These are phyloP conservation scores for Piper betle DNA, from an alignment of 164 flowering plant species.

Conservation along the genomic window DNA sequence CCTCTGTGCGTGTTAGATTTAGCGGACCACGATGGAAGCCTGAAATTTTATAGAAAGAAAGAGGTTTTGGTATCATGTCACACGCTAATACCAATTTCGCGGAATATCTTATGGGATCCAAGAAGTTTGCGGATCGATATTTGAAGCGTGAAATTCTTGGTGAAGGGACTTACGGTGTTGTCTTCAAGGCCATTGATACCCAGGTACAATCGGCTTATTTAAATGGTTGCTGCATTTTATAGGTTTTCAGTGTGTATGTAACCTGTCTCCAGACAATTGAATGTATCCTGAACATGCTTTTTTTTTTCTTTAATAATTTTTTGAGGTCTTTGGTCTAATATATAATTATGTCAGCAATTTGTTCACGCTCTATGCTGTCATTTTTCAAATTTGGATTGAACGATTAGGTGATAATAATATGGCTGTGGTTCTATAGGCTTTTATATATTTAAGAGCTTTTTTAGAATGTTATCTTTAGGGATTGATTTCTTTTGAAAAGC, in stretches of 20 bases:
- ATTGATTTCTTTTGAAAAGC: too few species aligned
- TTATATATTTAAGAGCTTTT: too few species aligned
- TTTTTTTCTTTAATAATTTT: not conserved
- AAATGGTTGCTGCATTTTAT: not conserved
- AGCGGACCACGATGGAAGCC: too few species aligned
- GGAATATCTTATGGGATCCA: slow-evolving; percentile 9
- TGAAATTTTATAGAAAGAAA: not conserved
- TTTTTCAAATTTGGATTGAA: not conserved
- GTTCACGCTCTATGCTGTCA: not conserved
- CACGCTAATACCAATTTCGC: not conserved
- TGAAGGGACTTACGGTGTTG: slow-evolving; percentile 94
- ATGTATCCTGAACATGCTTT: not conserved
- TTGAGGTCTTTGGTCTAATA: not conserved
- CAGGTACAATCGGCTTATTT: slow-evolving; percentile 24
- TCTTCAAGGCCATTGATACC: slow-evolving; percentile 87
- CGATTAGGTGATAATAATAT: not conserved
- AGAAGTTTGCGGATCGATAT: slow-evolving; percentile 79
- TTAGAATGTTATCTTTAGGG: too few species aligned
- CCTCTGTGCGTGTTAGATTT: too few species aligned
- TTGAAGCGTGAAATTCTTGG: slow-evolving; percentile 82
- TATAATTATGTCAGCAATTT: not conserved
- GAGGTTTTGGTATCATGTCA: not conserved
- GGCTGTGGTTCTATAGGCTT: too few species aligned
- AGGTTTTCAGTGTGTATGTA: not conserved
- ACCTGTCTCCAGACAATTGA: not conserved